Conservation (phyloP, 83 land plant genomes). For the Picea engelmannii region DNA sequence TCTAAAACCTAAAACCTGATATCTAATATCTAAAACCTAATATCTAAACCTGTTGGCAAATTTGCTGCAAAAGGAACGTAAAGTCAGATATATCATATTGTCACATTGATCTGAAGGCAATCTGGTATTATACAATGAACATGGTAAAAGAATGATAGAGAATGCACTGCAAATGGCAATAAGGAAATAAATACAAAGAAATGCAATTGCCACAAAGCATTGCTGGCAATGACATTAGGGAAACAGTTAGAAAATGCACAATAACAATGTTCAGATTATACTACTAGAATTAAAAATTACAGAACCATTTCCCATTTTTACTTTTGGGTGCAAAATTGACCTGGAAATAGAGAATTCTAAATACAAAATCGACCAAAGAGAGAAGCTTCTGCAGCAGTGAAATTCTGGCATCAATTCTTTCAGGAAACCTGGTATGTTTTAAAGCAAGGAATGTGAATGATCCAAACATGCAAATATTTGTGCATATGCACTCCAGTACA, state of each 20-base stretch:
- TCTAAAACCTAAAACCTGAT: too few relatives aligned
- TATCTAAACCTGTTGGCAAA: constrained; percentile 54
- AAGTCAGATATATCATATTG: not conserved
- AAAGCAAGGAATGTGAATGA: too few relatives aligned
- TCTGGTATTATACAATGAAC: too few relatives aligned
- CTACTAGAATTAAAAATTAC: not conserved
- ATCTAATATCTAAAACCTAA: too few relatives aligned
- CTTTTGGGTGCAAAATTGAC: not conserved
- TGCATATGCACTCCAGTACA: too few relatives aligned
- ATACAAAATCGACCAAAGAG: not conserved
- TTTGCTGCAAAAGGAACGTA: constrained; percentile 21
- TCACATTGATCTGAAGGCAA: too few relatives aligned
- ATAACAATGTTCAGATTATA: not conserved
- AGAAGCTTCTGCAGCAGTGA: too few relatives aligned
- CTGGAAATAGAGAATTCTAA: not conserved
- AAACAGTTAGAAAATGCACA: not conserved
- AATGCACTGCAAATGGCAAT: too few relatives aligned
- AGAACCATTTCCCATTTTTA: not conserved
- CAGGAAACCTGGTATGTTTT: not conserved
- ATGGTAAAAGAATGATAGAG: too few relatives aligned
- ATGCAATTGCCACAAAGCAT: not conserved
- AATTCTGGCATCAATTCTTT: not conserved
- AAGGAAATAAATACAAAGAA: too few relatives aligned
- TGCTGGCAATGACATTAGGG: not conserved
- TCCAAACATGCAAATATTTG: too few relatives aligned